phyloP scores from a whole-genome alignment of 176 grass and related monocot genomes.

The Echinochloa phyllopogon region DNA sequence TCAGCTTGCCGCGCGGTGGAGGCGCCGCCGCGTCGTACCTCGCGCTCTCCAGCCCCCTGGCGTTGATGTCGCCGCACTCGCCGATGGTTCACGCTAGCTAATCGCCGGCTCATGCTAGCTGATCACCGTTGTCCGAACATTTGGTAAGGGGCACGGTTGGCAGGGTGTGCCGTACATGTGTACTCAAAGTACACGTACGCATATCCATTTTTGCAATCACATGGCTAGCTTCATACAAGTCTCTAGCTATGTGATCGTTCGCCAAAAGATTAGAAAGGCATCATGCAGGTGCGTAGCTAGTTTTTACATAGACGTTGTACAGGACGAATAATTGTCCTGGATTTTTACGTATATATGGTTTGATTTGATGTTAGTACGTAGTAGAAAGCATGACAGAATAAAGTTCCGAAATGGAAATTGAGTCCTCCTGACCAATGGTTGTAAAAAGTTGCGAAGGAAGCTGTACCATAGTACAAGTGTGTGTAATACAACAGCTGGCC shows the following conservation, averaged over 20 bases:
- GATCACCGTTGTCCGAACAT: neutral
- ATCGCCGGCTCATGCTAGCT: slow-evolving; percentile 46
- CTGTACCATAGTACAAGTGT: neutral
- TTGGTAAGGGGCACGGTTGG: neutral
- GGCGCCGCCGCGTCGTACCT: neutral
- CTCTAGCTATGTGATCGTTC: slow-evolving; percentile 29
- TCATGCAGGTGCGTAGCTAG: neutral
- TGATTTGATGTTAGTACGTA: neutral
- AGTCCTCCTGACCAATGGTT: slow-evolving; percentile 2
- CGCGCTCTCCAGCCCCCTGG: slow-evolving; percentile 43
- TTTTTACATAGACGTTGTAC: neutral
- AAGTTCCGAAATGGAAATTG: slow-evolving; percentile 10
- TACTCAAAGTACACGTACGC: neutral
- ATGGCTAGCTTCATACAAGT: neutral
- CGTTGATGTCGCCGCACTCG: slow-evolving; percentile 61
- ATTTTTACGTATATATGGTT: slow-evolving; percentile 4
- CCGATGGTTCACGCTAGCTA: slow-evolving; percentile 74
- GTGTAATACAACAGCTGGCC: neutral
- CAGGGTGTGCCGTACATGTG: neutral
- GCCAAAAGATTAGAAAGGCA: neutral
- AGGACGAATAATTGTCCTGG: neutral
- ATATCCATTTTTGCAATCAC: slow-evolving; percentile 30
- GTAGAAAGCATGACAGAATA: neutral
- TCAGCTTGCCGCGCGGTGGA: slow-evolving; percentile 59
- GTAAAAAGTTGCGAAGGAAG: slow-evolving; percentile 5